A percentile compares a stretch with the other conserved stretches of the same genome.
Conservation (phyloP, 2,329 filamentous ascomycete genomes). For the Beauveria varroae region DNA sequence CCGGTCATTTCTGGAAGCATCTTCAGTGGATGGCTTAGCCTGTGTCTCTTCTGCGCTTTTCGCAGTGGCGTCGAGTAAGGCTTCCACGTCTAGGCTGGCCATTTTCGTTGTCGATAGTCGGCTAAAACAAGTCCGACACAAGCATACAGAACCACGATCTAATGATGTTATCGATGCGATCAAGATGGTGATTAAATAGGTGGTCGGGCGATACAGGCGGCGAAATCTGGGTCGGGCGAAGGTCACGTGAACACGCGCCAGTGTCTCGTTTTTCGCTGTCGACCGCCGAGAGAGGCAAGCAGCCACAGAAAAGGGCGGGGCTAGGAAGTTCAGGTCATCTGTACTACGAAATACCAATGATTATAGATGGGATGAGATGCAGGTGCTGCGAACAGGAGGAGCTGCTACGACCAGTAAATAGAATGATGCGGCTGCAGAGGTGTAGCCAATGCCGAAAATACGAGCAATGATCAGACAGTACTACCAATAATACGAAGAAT, state of each 20-base stretch:
- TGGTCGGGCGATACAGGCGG: not conserved
- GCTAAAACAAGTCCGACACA: not conserved
- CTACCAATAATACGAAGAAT: too few relatives aligned
- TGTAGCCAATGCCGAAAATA: too few relatives aligned
- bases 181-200: not conserved
- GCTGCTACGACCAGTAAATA: too few relatives aligned
- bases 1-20: constrained; percentile 39
- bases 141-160: not conserved
- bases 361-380: too few relatives aligned
- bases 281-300: not conserved
- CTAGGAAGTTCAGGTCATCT: too few relatives aligned
- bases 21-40: constrained; percentile 38
- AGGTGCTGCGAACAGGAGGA: too few relatives aligned
- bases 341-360: too few relatives aligned
- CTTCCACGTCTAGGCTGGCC: constrained; percentile 68
- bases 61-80: constrained; percentile 79
- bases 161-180: not conserved
- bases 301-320: not conserved
- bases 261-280: not conserved
- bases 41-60: constrained; percentile 48
- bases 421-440: too few relatives aligned
- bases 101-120: constrained; percentile 26
- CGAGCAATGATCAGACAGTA: too few relatives aligned
- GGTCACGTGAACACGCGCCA: constrained; percentile 5
- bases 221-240: not conserved